Base-by-base conservation (phyloP, 257 asterid species). In the Marsdenia floribunda region DNA sequence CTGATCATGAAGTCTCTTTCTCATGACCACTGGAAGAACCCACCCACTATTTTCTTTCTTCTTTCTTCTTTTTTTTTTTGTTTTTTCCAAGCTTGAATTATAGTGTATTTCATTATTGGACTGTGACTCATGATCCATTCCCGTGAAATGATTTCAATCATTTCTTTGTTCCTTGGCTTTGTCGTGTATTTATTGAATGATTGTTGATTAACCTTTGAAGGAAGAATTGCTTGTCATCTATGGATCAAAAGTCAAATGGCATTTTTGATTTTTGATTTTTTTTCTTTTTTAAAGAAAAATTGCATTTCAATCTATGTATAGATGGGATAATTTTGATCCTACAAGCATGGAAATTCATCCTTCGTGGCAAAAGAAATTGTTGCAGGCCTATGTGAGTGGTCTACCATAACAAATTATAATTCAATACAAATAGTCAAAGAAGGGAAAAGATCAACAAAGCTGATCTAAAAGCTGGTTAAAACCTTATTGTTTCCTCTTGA, bases 371-470 rank as follows among this genome's bases (percentile, higher is more conserved):
- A 68, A 75, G 72, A 61, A 59, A 63, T 49, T 72, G 75, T 24
- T 44, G 75, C 75, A 70, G 78, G 60, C 68, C 78, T 71, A 68
- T 44, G 40, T 67, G 40, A 82, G 81, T 84, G 85, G 81, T 63
- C 82, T 75, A 55, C 83, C 85, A 76, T 75, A 14, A 75, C 69
- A 59, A 46, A 77, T 42, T 38, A 38, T 16, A 66, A 18, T 19
- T 5, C 44, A 13, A 7, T 21, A 38, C 52, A 66, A 21, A 66
- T 38, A 66, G 40, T 65, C 49, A 65, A 18, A 44, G 29, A 2
- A 53, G n/a, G n/a, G 7, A 66, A 24, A 14, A 54, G 18, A 54
- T 2, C 7, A 54, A 55, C 14, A 33, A 24, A 16, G 21, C 40
- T 11, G 44, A 49, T 64, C 18, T 46, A 33, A 2, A n/a, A 40